Conservation (phyloP, 1,284 basidiomycete genomes). For the Schizophyllum amplum region DNA sequence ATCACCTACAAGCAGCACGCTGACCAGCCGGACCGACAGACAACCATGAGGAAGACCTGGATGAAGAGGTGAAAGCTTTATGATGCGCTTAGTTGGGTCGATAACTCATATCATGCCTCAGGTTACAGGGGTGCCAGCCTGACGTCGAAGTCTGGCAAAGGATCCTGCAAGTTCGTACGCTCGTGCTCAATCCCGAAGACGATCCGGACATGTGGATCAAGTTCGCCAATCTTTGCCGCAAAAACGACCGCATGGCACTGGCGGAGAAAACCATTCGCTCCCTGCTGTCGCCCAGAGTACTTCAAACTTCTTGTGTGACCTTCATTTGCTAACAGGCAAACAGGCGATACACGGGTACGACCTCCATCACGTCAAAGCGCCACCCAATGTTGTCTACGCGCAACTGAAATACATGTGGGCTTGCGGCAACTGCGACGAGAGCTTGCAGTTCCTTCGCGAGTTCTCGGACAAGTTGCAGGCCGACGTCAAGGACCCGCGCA, state of each 20-base stretch:
- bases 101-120: constrained; percentile 2
- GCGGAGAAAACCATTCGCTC: constrained; percentile 98
- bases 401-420: constrained; percentile 98
- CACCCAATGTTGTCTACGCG: constrained; percentile 95
- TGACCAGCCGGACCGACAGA: constrained; percentile 89
- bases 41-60: constrained; percentile 86
- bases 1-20: constrained; percentile 92
- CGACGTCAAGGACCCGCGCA: constrained; percentile 50
- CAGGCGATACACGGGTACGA: neutral
- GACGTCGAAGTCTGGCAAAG: constrained; percentile 99
- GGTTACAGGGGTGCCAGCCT: constrained; percentile 89
- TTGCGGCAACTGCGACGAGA: constrained; percentile 71
- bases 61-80: constrained; percentile 67
- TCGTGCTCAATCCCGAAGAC: constrained; percentile 90
- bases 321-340: too few relatives aligned
- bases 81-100: neutral
- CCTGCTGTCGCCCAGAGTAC: constrained; percentile 50
- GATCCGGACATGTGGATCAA: constrained; percentile 95
- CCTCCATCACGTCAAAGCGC: constrained; percentile 61
- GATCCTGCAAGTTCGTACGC: constrained; percentile 90
- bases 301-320: constrained; percentile 13
- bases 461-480: constrained; percentile 74
- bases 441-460: constrained; percentile 77
- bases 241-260: constrained; percentile 56
- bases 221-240: constrained; percentile 45